Conservation (phyloP, 2,329 filamentous ascomycete genomes). For the Aspergillus eucalypticola region DNA sequence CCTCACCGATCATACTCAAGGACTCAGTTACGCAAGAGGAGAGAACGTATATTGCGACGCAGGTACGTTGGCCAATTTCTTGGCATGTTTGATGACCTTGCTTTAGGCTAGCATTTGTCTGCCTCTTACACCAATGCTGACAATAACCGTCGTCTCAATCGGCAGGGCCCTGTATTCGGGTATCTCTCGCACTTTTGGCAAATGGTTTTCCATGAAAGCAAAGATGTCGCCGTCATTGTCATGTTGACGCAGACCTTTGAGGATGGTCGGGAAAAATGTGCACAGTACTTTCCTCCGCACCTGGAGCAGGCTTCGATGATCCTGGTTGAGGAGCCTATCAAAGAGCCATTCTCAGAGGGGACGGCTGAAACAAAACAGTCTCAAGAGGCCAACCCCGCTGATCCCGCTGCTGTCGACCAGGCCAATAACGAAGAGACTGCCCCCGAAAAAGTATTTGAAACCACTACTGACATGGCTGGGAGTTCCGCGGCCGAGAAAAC, state of each 20-base stretch:
- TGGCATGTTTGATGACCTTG: background rate
- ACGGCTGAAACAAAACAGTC: too few species aligned
- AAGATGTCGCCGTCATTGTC: slow-evolving; percentile 76
- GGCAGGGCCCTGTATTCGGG: slow-evolving; percentile 71
- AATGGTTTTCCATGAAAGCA: slow-evolving; percentile 85
- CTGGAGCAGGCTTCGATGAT: slow-evolving; percentile 53
- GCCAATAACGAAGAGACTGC: too few species aligned
- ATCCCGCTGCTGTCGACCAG: too few species aligned
- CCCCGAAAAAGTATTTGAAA: too few species aligned
- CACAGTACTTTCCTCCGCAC: slow-evolving; percentile 75
- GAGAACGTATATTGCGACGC: slow-evolving; percentile 82
- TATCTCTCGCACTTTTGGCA: slow-evolving; percentile 86
- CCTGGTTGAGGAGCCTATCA: slow-evolving; percentile 37
- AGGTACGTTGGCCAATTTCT: slow-evolving; percentile 47
- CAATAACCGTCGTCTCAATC: too few species aligned
- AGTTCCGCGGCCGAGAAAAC: too few species aligned
- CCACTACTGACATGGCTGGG: too few species aligned
- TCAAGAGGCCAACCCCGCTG: too few species aligned
- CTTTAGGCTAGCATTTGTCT: too few species aligned
- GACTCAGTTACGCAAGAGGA: slow-evolving; percentile 49
- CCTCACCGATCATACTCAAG: slow-evolving; percentile 67
- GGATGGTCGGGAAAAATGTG: slow-evolving; percentile 76
- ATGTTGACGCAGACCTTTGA: slow-evolving; percentile 94
- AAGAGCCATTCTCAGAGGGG: slow-evolving; percentile 20
- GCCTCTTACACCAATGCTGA: too few species aligned